Evolutionary conservation across 75 land plant genomes (phyloP).

Genomic region (Isoetes taiwanensis): DNA sequence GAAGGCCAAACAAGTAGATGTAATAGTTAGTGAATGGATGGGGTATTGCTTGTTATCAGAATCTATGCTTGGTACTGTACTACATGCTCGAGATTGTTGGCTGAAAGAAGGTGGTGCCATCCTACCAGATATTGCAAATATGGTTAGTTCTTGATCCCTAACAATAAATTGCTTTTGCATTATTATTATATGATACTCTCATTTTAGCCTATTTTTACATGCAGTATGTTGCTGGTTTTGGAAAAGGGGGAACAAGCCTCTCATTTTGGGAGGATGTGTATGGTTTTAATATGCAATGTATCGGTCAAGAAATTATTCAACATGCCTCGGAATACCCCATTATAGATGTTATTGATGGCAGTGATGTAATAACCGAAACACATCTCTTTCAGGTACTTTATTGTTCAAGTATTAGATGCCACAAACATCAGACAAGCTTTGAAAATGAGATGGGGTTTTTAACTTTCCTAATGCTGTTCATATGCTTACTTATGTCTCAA

Average conservation of each 20-base stretch:
- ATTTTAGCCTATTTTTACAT: not conserved
- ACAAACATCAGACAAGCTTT: not conserved
- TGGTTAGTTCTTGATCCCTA: slow-evolving; percentile 33
- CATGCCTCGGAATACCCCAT: slow-evolving; percentile 63
- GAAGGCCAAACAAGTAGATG: slow-evolving; percentile 56
- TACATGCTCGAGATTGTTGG: slow-evolving; percentile 87
- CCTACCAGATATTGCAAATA: slow-evolving; percentile 87
- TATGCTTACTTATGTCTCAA: no score
- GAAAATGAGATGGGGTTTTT: no score
- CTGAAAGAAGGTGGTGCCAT: slow-evolving; percentile 92
- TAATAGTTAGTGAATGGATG: slow-evolving; percentile 98
- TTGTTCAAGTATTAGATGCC: not conserved
- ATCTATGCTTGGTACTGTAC: slow-evolving; percentile 88
- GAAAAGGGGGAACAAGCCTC: slow-evolving; percentile 77
- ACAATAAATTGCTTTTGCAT: no score
- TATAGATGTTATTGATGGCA: slow-evolving; percentile 50
- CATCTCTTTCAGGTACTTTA: slow-evolving; percentile 44
- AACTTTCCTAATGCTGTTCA: no score
- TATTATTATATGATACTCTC: no score
- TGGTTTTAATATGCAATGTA: slow-evolving; percentile 80
- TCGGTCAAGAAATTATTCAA: slow-evolving; percentile 66
- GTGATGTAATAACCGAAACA: slow-evolving; percentile 57
- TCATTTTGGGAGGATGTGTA: slow-evolving; percentile 94
- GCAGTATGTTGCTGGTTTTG: slow-evolving; percentile 95
- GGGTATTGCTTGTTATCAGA: slow-evolving; percentile 86